Evolutionary conservation across 2,329 filamentous ascomycete species (phyloP).

Genomic region (Thelonectria olida): DNA sequence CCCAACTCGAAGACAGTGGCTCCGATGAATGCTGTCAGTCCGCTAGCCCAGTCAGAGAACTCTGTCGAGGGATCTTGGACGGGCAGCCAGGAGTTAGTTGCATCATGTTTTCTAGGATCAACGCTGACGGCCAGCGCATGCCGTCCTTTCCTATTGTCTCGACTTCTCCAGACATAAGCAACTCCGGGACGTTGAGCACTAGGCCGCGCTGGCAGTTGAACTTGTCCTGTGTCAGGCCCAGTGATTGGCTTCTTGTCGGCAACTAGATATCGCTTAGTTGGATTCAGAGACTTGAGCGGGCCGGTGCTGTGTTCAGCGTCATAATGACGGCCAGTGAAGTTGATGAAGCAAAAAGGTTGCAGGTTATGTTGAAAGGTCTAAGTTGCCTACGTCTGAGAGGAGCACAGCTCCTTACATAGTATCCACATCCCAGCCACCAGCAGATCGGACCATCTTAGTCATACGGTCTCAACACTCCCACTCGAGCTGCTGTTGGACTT

Average conservation of each 20-base stretch:
- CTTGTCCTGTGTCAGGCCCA: neutral
- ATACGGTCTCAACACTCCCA: too few relatives aligned
- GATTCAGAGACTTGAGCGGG: conserved; percentile 19
- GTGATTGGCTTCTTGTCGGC: conserved; percentile 1
- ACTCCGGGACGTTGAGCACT: conserved; percentile 43
- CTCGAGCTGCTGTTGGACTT: too few relatives aligned
- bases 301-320: conserved; percentile 17
- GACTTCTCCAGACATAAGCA: conserved; percentile 50
- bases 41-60: conserved; percentile 65
- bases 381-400: too few relatives aligned
- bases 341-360: too few relatives aligned
- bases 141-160: conserved; percentile 55
- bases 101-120: conserved; percentile 18
- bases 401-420: too few relatives aligned
- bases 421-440: too few relatives aligned
- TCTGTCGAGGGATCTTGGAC: conserved; percentile 59
- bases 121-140: conserved; percentile 43
- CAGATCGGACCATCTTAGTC: too few relatives aligned
- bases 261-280: conserved; percentile 16
- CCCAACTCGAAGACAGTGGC: conserved; percentile 74
- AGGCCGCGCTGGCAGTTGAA: too few relatives aligned
- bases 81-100: conserved; percentile 63
- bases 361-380: too few relatives aligned
- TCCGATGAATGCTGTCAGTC: conserved; percentile 72
- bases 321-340: conserved; percentile 24